Conservation (phyloP, 2,329 filamentous ascomycete species). For the Sporothrix inflata region DNA sequence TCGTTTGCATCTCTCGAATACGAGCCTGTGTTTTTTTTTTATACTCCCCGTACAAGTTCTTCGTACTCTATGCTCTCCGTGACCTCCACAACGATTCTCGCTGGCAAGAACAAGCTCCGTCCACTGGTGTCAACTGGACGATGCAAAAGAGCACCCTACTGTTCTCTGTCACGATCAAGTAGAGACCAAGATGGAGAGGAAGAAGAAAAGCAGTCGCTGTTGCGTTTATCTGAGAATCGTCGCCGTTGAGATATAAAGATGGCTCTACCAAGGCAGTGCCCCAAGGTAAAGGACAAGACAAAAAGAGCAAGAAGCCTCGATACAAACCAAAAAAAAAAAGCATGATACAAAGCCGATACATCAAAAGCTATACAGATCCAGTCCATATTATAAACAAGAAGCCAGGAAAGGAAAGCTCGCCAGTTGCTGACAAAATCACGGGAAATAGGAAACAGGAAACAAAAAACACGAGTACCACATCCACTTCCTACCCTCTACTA, state of each 20-base stretch:
- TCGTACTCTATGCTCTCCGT: not conserved
- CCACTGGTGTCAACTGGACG: not conserved
- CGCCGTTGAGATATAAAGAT: not conserved
- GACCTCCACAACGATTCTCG: not conserved
- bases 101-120: not conserved
- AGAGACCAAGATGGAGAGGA: not conserved
- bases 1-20: not conserved
- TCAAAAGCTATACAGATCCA: slow-evolving; percentile 16
- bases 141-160: not conserved
- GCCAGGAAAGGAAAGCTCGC: not conserved
- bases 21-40: not conserved
- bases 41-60: too few relatives aligned
- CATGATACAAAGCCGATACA: slow-evolving; percentile 16
- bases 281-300: not conserved
- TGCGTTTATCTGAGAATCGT: slow-evolving; percentile 4
- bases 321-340: not conserved
- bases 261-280: not conserved
- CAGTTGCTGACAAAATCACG: slow-evolving; percentile 10
- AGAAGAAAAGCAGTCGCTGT: not conserved
- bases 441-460: not conserved
- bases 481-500: slow-evolving; percentile 34
- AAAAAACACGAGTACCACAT: not conserved
- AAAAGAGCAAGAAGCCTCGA: not conserved
- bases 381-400: slow-evolving; percentile 12
- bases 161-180: not conserved